Conservation (phyloP, 768 basidiomycete species). For the Mrakia hoshinonis region DNA sequence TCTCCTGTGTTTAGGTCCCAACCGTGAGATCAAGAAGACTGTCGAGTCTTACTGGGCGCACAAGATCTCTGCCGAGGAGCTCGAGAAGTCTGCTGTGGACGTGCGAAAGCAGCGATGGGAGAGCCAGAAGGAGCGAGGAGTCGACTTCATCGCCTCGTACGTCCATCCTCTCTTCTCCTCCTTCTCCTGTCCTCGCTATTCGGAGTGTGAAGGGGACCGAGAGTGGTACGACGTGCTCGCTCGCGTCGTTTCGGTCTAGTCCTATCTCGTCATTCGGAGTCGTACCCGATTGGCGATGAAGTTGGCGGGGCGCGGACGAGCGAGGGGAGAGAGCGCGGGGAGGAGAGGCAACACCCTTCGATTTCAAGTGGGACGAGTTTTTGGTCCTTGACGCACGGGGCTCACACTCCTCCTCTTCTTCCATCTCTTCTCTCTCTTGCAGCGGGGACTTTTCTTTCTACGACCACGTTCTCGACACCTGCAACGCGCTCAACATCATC, state of each 20-base stretch:
- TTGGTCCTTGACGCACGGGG: not conserved
- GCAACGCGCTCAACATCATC: constrained; percentile 78
- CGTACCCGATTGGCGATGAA: too few species aligned
- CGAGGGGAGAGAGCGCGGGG: too few species aligned
- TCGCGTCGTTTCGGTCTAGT: not conserved
- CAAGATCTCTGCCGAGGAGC: constrained; percentile 76
- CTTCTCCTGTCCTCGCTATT: not conserved
- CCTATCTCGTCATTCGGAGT: not conserved
- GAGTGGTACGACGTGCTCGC: not conserved
- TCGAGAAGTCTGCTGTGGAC: constrained; percentile 76
- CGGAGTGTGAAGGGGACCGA: not conserved
- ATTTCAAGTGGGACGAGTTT: not conserved
- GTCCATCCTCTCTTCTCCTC: constrained; percentile 34
- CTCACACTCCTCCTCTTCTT: not conserved
- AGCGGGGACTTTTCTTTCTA: constrained; percentile 98
- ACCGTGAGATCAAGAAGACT: constrained; percentile 94
- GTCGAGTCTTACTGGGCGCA: constrained; percentile 97
- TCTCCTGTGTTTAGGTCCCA: constrained; percentile 53
- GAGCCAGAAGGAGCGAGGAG: constrained; percentile 69
- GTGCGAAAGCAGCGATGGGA: constrained; percentile 85
- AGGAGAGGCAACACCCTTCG: too few species aligned
- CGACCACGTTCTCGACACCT: constrained; percentile 97
- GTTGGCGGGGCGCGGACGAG: not conserved
- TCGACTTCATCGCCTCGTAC: constrained; percentile 86
- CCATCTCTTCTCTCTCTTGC: constrained; percentile 26